These are phyloP conservation scores for Urostyla sp. DNA, from an alignment of 73 alveolate species.

Conservation along the genomic window DNA sequence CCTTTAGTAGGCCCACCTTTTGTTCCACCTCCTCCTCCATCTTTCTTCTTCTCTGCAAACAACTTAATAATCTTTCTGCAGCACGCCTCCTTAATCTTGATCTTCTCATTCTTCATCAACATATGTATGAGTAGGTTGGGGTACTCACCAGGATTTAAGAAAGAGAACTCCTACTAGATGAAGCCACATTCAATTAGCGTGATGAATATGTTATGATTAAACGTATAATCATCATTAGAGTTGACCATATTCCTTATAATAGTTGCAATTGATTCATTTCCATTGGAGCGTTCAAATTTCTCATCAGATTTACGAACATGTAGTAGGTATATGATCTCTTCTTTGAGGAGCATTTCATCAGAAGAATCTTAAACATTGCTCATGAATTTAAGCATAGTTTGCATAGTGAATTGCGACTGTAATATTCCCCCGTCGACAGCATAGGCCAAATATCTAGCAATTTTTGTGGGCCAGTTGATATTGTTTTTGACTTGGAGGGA, in stretches of 20 bases:
- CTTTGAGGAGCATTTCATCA: slow-evolving; percentile 41
- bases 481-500: slow-evolving; percentile 29
- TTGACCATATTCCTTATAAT: slow-evolving; percentile 31
- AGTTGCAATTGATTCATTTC: slow-evolving; percentile 23
- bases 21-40: slow-evolving; percentile 15
- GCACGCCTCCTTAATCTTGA: slow-evolving; percentile 41
- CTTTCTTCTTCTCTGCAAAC: slow-evolving; percentile 33
- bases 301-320: slow-evolving; percentile 34
- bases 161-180: slow-evolving; percentile 53
- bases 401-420: slow-evolving; percentile 58
- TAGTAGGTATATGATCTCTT: slow-evolving; percentile 23
- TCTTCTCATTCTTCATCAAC: slow-evolving; percentile 30
- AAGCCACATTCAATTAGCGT: slow-evolving; percentile 64
- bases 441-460: slow-evolving; percentile 64
- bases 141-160: slow-evolving; percentile 41
- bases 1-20: background rate
- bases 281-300: background rate
- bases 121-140: slow-evolving; percentile 46
- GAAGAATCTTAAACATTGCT: slow-evolving; percentile 33
- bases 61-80: slow-evolving; percentile 50
- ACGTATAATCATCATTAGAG: slow-evolving; percentile 1
- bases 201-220: slow-evolving; percentile 60
- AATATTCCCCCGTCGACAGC: slow-evolving; percentile 75
- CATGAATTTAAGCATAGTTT: slow-evolving; percentile 17
- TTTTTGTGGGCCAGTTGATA: slow-evolving; percentile 58